Evolutionary conservation across 352 stramenopile genomes (phyloP), one percentile per base, ranked within the genome.

Genomic region (Pythium monospermum): DNA sequence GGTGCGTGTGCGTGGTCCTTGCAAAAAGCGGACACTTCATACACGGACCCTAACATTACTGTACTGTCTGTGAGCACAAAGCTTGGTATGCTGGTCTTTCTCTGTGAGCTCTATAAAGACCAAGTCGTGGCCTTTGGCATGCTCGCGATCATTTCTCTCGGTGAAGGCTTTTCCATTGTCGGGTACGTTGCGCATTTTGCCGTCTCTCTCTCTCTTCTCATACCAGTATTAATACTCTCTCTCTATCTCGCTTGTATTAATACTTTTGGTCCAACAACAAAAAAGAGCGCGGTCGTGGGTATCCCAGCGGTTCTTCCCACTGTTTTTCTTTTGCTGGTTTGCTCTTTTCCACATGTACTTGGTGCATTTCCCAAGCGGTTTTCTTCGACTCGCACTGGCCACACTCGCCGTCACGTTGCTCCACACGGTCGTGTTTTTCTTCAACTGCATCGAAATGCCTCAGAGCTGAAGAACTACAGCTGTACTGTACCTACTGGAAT

Each of bases 51-150:
- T 13, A n/a, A n/a, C n/a, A n/a, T n/a, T 21, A 39, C 3, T 31
- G 19, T 54, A 13, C n/a, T 15, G 16, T 25, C 16, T 32, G 25
- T 47, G n/a, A n/a, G n/a, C n/a, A n/a, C n/a, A n/a, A n/a, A 89
- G 78, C 66, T 98, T 12, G 95, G 95, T 2, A 96, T 98, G 69
- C 73, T 97, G 21, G 98, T 97, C 57, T 98, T 98, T 68, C 55
- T 98, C 27, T 96, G 97, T 62, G 94, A 98, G 59, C 75, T 96
- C 46, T 98, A 98, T 76, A 85, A 91, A 38, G 92, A 98, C 64
- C 84, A 87, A 12, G 53, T 98, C 4, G 53, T 98, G 7, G 87
- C 91, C 1, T 96, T 97, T 66, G 73, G 86, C 27, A 73, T 98
- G 30, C 74, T 97, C 52, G 82, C 68, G 18, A 66, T 97, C 27